Base-by-base conservation (phyloP, 768 basidiomycete genomes). In the Russula ochroleuca region DNA sequence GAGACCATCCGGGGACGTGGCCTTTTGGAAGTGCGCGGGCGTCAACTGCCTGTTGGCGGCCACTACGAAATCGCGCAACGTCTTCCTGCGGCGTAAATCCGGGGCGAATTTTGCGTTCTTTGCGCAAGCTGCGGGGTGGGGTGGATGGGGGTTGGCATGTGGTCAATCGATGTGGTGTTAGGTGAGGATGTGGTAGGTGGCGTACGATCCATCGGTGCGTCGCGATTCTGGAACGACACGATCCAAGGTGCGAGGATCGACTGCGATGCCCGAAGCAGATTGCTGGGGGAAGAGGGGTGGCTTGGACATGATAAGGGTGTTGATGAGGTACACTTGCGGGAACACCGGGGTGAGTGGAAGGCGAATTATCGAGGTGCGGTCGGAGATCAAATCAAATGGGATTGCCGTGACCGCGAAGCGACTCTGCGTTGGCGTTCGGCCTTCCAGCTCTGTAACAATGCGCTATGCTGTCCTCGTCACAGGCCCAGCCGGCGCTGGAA, bases 401-500 rank as follows among this genome's bases (percentile, higher is more conserved):
- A 28, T 49, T 54, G n/a, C 53, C 53, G 52, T 54, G 52, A 21
- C 35, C 52, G 31, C 38, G 54, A 25, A 13, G 2, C 13, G 25
- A 35, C n/a, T 33, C 25, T 37, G 3, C 58, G 25, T 40, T 37
- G 21, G 33, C n/a, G 3, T 17, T 50, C 38, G 3, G 1, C 38
- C 47, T 31, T 35, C 47, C 21, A 21, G 33, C 41, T 23, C 55
- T 47, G 11, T 56, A 25, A 19, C 56, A 52, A 94, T 94, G 92
- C 87, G 92, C 64, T 94, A 94, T 77, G 92, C 92, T 8, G 87
- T 93, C 33, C 82, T 94, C 51, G 84, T 94, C 56, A 90, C 88
- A 60, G 97, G 97, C n/a, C 97, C 97, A 53, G 97, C 97, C 2
- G 97, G 97, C 55, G 94, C 97, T 15, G 97, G 97, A 56, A 99